Conservation (phyloP, 805 yeast genomes). For the Saccharomycopsis sp. region DNA sequence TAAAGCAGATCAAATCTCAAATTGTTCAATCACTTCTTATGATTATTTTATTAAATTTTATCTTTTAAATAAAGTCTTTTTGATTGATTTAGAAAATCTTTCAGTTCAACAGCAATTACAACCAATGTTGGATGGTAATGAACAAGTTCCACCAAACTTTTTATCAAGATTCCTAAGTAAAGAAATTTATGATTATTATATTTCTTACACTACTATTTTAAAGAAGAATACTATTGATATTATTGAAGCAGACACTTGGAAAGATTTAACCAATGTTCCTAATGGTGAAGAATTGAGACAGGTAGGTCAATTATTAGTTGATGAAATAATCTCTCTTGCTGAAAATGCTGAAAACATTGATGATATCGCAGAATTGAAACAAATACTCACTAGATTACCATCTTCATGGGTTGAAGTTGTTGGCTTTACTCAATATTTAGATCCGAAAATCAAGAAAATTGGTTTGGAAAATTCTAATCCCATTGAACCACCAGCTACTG, state of each 20-base stretch:
- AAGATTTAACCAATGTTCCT: constrained; percentile 48
- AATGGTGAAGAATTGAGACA: constrained; percentile 3
- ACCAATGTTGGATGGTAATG: neutral
- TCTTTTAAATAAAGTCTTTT: constrained; percentile 54
- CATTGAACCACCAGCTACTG: neutral
- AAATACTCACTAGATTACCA: constrained; percentile 4
- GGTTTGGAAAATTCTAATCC: neutral
- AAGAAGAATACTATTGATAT: constrained; percentile 9
- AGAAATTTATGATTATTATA: constrained; percentile 12
- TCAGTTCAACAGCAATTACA: neutral
- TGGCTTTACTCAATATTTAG: constrained; percentile 9
- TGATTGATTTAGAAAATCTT: constrained; percentile 74
- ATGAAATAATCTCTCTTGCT: constrained; percentile 39
- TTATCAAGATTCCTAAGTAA: constrained; percentile 14
- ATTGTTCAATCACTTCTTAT: constrained; percentile 41
- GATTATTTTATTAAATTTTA: constrained; percentile 60
- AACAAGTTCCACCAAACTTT: constrained; percentile 8
- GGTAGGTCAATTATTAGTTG: constrained; percentile 37
- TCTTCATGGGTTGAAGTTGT: constrained; percentile 10
- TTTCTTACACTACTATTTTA: constrained; percentile 8
- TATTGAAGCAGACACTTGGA: constrained; percentile 71
- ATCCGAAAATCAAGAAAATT: neutral
- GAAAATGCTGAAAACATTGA: constrained; percentile 21
- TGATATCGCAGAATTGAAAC: neutral
- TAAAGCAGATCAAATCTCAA: constrained; percentile 48